Percentiles rank a stretch among this genome's conserved stretches.
Conservation (phyloP, 2,329 filamentous ascomycete genomes). For the Zarea fungicola region DNA sequence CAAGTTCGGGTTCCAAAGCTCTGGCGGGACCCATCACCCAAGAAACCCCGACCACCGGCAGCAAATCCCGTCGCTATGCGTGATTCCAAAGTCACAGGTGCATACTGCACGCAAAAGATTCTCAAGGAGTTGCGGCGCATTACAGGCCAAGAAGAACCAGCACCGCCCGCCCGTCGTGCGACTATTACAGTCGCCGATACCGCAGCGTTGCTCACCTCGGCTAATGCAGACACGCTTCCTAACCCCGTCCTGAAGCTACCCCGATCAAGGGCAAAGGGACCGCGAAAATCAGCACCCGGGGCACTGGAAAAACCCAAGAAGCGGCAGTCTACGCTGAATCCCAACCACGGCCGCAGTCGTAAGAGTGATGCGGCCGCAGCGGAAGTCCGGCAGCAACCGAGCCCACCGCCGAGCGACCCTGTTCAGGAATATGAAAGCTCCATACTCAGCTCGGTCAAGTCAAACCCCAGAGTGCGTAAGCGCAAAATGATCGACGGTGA, state of each 20-base stretch:
- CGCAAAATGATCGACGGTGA: constrained; percentile 41
- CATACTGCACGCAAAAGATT: constrained; percentile 41
- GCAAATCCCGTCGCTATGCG: constrained; percentile 38
- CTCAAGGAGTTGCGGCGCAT: constrained; percentile 33
- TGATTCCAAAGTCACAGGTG: constrained; percentile 41
- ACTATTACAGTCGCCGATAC: constrained; percentile 16
- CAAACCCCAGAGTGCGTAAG: constrained; percentile 41
- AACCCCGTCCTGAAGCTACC: constrained; percentile 11
- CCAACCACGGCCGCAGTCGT: constrained; percentile 29
- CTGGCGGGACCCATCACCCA: constrained; percentile 49
- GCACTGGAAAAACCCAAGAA: constrained; percentile 26
- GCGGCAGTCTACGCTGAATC: constrained; percentile 30
- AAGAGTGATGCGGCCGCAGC: constrained; percentile 18
- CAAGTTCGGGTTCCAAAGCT: constrained; percentile 53
- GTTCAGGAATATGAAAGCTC: constrained; percentile 31
- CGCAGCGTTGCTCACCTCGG: constrained; percentile 2
- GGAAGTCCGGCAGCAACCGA: neutral
- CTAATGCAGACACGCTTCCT: neutral
- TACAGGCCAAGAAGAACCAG: constrained; percentile 20
- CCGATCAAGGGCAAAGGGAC: constrained; percentile 24
- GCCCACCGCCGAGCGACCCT: neutral
- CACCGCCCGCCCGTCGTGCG: constrained; percentile 15
- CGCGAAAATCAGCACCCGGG: constrained; percentile 38
- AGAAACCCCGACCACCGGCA: constrained; percentile 28
- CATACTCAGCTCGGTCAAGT: constrained; percentile 48